These are phyloP conservation scores for Stephania cephalantha DNA, from an alignment of 164 flowering plant species.

Conservation along the genomic window DNA sequence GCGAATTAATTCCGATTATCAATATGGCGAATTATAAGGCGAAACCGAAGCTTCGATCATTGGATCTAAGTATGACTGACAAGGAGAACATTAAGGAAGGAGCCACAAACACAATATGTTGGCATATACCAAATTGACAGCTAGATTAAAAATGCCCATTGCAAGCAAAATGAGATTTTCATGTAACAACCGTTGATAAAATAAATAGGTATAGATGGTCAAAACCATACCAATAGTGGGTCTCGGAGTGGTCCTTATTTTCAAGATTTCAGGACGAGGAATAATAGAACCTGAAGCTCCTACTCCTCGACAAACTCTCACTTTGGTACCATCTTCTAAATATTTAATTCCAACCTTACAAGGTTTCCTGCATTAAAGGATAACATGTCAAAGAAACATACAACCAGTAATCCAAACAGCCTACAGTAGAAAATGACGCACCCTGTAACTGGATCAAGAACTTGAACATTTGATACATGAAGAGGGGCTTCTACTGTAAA, in stretches of 20 bases:
- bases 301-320: constrained; percentile 72
- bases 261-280: constrained; percentile 92
- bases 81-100: not conserved
- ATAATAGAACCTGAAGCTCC: constrained; percentile 87
- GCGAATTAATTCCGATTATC: too few species aligned
- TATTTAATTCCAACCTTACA: constrained; percentile 70
- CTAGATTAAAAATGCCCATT: not conserved
- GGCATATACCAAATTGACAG: not conserved
- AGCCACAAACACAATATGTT: not conserved
- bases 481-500: constrained; percentile 95
- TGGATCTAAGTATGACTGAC: not conserved
- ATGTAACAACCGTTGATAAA: not conserved
- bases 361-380: constrained; percentile 49
- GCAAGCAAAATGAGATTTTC: not conserved
- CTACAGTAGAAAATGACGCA: constrained; percentile 17
- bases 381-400: not conserved
- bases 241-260: constrained; percentile 78
- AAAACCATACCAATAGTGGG: constrained; percentile 57
- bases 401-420: not conserved
- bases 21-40: too few species aligned
- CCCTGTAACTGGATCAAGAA: constrained; percentile 83
- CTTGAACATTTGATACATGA: constrained; percentile 93
- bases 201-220: not conserved
- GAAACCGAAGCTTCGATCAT: too few species aligned
- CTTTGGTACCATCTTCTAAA: constrained; percentile 84